Evolutionary conservation across 208 protist species (phyloP).

Genomic region (Wallacemonas sp.): DNA sequence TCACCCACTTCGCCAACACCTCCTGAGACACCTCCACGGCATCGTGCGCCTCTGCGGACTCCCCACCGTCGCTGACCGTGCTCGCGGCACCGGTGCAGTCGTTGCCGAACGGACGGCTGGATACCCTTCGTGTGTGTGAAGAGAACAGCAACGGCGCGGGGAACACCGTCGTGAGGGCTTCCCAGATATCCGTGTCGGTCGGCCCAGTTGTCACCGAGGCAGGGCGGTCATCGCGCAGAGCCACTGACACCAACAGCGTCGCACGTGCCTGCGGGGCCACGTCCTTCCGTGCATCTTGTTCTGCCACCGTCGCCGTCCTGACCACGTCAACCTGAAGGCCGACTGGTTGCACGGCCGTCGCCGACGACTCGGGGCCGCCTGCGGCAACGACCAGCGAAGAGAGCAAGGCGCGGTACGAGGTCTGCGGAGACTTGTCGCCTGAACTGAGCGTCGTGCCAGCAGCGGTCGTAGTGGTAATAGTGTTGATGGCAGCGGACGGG

Average conservation of each 20-base stretch:
- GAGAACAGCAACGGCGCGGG: slow-evolving; percentile 3
- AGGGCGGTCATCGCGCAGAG: neutral
- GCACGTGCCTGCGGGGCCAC: too few species aligned
- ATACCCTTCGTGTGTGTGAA: neutral
- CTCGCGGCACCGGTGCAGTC: too few species aligned
- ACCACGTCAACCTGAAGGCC: slow-evolving; percentile 2
- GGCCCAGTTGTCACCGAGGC: neutral
- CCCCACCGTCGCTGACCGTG: neutral
- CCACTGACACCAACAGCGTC: neutral
- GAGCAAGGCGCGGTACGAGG: neutral
- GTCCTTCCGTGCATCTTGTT: neutral
- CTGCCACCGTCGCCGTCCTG: neutral
- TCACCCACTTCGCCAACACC: neutral
- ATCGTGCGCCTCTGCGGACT: neutral
- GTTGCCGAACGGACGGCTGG: neutral
- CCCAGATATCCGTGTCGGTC: neutral
- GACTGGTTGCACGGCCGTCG: neutral
- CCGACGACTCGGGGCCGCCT: neutral
- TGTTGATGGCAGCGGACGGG: neutral
- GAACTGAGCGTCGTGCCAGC: too few species aligned
- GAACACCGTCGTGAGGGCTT: neutral
- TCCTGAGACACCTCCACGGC: neutral
- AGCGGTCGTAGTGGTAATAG: too few species aligned
- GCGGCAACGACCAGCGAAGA: neutral
- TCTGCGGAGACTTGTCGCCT: too few species aligned